A percentile compares a stretch with the other conserved stretches of the same genome.
phyloP scores from a whole-genome alignment of 176 grass and related monocot genomes.

The Eleusine indica region DNA sequence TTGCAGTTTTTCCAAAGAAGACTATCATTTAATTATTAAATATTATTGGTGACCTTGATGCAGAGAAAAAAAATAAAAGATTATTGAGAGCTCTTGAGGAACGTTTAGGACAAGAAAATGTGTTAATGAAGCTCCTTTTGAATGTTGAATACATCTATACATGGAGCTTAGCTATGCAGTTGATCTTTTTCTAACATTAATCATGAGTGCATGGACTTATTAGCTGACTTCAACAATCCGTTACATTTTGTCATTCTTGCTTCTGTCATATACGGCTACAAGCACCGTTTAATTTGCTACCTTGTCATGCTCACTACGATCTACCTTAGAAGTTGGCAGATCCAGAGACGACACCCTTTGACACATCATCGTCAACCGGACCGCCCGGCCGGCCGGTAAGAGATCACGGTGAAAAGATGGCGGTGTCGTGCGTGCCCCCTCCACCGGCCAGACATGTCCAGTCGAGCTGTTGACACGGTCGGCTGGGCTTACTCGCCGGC shows the following conservation, averaged over 20 bases:
- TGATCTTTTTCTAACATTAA: neutral
- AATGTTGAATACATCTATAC: neutral
- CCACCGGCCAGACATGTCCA: conserved; percentile 37
- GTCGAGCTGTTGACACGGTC: conserved; percentile 43
- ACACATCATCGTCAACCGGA: neutral
- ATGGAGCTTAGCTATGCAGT: neutral
- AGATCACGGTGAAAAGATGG: conserved; percentile 36
- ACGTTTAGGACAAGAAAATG: neutral
- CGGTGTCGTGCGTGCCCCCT: conserved; percentile 41
- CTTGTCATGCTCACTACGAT: conserved; percentile 8
- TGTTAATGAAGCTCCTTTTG: neutral
- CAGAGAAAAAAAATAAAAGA: neutral
- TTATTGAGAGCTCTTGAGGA: neutral
- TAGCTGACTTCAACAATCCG: neutral
- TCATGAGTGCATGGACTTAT: neutral
- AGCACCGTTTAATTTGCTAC: neutral
- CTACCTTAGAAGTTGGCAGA: neutral
- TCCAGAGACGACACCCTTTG: conserved; percentile 19
- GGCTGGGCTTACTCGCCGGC: neutral
- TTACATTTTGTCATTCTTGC: neutral
- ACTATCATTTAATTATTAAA: neutral
- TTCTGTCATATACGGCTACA: neutral
- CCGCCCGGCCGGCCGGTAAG: neutral
- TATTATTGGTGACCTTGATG: neutral
- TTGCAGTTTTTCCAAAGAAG: neutral